Percentiles rank a stretch among this genome's conserved stretches.
Evolutionary conservation across 1,284 basidiomycete species (phyloP).

Genomic region (Cryptococcus sp.): DNA sequence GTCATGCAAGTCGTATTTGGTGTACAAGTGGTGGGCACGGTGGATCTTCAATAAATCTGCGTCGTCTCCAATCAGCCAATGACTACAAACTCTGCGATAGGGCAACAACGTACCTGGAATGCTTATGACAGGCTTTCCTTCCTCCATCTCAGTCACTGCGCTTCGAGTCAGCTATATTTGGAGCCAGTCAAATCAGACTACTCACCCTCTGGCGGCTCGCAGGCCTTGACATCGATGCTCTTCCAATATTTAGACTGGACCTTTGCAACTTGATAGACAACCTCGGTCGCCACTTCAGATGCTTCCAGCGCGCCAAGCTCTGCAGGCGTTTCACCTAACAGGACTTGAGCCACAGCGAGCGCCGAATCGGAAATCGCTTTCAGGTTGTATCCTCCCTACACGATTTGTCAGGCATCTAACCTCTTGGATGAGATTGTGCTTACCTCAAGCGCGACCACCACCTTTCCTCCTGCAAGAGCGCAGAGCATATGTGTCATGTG

Average conservation of each 20-base stretch:
- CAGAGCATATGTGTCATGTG: conserved; percentile 98
- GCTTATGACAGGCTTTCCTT: conserved; percentile 24
- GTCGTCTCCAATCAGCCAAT: too few species aligned
- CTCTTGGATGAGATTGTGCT: conserved; percentile 10
- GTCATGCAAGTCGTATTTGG: conserved; percentile 71
- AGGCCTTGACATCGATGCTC: conserved; percentile 71
- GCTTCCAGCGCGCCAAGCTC: conserved; percentile 70
- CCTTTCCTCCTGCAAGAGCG: conserved; percentile 80
- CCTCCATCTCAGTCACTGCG: conserved; percentile 15
- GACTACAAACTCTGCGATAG: too few species aligned
- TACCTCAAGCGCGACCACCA: conserved; percentile 94
- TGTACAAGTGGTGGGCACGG: conserved; percentile 73
- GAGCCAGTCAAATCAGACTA: conserved; percentile 1
- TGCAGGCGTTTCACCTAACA: conserved; percentile 83
- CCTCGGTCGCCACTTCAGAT: conserved; percentile 76
- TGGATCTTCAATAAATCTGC: conserved; percentile 77
- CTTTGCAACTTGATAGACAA: conserved; percentile 79
- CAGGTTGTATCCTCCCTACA: conserved; percentile 91
- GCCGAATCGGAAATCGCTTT: conserved; percentile 85
- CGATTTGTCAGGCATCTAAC: conserved; percentile 8
- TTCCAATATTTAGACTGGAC: conserved; percentile 92
- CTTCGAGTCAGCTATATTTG: neutral
- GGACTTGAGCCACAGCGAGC: conserved; percentile 76
- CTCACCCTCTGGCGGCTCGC: conserved; percentile 65
- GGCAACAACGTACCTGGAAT: conserved; percentile 28